These are phyloP conservation scores for Sporothrix brunneoviolacea DNA, from an alignment of 2,329 filamentous ascomycete species.

Conservation along the genomic window DNA sequence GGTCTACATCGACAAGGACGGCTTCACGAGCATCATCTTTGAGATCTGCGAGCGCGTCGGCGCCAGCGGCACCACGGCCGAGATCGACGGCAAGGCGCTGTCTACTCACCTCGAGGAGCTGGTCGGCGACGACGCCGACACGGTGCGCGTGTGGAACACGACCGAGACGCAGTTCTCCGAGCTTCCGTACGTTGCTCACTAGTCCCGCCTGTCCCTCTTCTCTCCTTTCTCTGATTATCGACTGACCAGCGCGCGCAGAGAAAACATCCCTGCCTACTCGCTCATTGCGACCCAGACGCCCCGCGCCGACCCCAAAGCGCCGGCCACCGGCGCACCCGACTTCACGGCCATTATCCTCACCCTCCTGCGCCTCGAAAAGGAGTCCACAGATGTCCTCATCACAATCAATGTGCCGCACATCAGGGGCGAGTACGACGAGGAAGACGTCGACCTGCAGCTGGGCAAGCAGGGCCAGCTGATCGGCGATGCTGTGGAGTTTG, in stretches of 20 bases:
- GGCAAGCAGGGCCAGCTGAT: constrained; percentile 62
- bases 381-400: constrained; percentile 75
- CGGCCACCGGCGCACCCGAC: constrained; percentile 39
- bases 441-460: constrained; percentile 61
- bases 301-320: constrained; percentile 26
- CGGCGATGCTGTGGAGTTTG: constrained; percentile 62
- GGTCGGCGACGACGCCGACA: constrained; percentile 56
- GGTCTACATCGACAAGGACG: constrained; percentile 77
- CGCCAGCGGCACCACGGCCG: constrained; percentile 42
- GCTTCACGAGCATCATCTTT: constrained; percentile 81
- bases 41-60: constrained; percentile 82
- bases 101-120: constrained; percentile 64
- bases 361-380: constrained; percentile 66
- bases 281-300: constrained; percentile 61
- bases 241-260: constrained; percentile 26
- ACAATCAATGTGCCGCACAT: constrained; percentile 86
- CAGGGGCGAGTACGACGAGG: constrained; percentile 63
- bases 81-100: constrained; percentile 63
- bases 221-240: constrained; percentile 6
- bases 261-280: constrained; percentile 56
- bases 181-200: constrained; percentile 18
- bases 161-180: constrained; percentile 53
- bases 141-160: constrained; percentile 60
- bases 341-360: constrained; percentile 73
- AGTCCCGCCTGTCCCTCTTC: background rate